Base-by-base conservation (phyloP, 1,284 basidiomycete genomes). In the Sanghuangporus sanghuang region DNA sequence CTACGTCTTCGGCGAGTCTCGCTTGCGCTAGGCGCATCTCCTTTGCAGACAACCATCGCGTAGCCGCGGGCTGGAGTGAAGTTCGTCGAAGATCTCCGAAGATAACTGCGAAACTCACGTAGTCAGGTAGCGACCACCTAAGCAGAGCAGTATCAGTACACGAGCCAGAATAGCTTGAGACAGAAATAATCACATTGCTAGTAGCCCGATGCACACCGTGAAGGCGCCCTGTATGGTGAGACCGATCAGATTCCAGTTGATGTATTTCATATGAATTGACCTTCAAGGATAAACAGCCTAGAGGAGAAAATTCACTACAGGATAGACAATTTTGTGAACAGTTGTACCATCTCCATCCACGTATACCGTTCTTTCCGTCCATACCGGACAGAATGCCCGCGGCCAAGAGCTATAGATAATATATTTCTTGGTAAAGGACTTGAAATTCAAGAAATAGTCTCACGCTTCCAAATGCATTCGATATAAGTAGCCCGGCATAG, bases 1-100 rank as follows among this genome's bases (percentile, higher is more conserved):
- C 78, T 4, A 73, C 75, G 58, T 81, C 80, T 65, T 81, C 80
- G 1, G 75, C 70, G 59, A 82, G 72, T n/a, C 81, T 75, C 0
- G 75, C 73, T 63, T 79, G 76, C 9, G 80, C 80, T 2, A 82
- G 72, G 32, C 73, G 71, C 7, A 72, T 72, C 68, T 81, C 77
- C 32, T 72, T 74, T 1, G 69, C 71, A 3, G 76, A 71, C 69
- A 83, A 76, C 63, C 80, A 78, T 16, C 73, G 71, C 12, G 80
- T 78, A 69, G 79, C 81, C 40, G 63, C 12, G 4, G 69, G 69
- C 68, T 70, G 48, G 9, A 27, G 21, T 11, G 12, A 39, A 27
- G 6, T 53, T 53, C 48, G 42, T 65, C 59, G 18, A 21, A 59
- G 23, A 21, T 48, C 44, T 40, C 9, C 18, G 16, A 12, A 21